A percentile compares a stretch with the other conserved stretches of the same genome.
These are phyloP conservation scores for Podosphaera xanthii DNA, from an alignment of 2,329 filamentous ascomycete genomes.

Conservation along the genomic window DNA sequence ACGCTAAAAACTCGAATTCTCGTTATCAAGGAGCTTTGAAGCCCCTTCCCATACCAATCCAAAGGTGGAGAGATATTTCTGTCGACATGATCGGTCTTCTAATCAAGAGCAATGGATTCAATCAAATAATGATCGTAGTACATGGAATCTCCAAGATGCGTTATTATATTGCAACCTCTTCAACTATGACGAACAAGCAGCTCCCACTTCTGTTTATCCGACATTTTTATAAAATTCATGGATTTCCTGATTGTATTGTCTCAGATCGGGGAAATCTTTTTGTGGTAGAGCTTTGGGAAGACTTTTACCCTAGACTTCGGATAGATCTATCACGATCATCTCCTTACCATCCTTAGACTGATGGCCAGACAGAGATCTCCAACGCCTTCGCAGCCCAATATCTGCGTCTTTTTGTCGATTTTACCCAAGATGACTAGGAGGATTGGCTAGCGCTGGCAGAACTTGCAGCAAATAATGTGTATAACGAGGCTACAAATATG, in stretches of 20 bases:
- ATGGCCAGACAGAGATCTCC: not conserved
- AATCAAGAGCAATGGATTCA: not conserved
- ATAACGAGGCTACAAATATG: no score
- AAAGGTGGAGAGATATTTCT: not conserved
- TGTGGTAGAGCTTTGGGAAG: not conserved
- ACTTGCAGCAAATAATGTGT: no score
- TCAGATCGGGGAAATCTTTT: not conserved
- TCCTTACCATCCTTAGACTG: not conserved
- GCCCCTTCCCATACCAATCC: not conserved
- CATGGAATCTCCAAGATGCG: not conserved
- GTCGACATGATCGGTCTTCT: not conserved
- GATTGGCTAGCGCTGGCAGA: no score
- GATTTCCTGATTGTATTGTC: not conserved
- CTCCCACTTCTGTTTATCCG: constrained; percentile 1
- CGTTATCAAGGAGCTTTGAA: not conserved
- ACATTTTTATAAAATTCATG: not conserved
- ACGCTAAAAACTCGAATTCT: not conserved
- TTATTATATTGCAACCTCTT: not conserved
- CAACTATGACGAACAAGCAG: not conserved
- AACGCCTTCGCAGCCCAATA: no score
- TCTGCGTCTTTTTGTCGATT: no score
- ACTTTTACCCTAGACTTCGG: not conserved
- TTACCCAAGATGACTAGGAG: no score
- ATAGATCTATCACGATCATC: not conserved
- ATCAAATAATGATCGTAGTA: not conserved